These are phyloP conservation scores for Zelonia costaricensis DNA, from an alignment of 208 protist species.

Conservation along the genomic window DNA sequence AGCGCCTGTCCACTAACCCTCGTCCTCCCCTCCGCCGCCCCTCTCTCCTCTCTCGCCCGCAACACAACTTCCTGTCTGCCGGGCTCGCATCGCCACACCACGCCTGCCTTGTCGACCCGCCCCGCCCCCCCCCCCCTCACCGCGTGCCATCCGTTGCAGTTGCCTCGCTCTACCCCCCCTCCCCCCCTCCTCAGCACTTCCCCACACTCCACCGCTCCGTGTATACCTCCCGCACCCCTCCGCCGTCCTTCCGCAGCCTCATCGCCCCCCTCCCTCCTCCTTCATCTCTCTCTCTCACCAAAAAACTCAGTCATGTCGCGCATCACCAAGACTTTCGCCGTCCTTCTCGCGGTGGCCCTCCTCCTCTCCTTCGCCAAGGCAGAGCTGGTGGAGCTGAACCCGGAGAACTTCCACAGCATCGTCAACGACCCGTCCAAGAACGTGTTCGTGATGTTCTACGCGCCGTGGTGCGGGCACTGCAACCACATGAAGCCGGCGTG, in stretches of 20 bases:
- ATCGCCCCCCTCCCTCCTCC: neutral
- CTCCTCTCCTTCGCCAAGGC: slow-evolving; percentile 27
- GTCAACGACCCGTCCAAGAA: slow-evolving; percentile 88
- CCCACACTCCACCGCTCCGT: neutral
- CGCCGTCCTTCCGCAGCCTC: too few species aligned
- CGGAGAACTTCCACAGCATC: slow-evolving; percentile 73
- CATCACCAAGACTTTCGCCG: slow-evolving; percentile 7
- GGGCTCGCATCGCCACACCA: too few species aligned
- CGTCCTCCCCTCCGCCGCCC: too few species aligned
- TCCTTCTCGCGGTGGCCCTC: slow-evolving; percentile 27
- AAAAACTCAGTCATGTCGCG: slow-evolving; percentile 14
- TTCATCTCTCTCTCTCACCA: neutral
- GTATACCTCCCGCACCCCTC: too few species aligned
- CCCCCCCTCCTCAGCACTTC: neutral
- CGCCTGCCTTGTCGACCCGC: too few species aligned
- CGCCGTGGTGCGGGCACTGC: slow-evolving; percentile 98
- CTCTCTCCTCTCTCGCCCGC: too few species aligned
- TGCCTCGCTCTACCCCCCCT: too few species aligned
- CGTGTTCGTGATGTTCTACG: slow-evolving; percentile 97
- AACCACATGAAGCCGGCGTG: slow-evolving; percentile 90
- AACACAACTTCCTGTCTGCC: too few species aligned
- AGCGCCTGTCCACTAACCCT: too few species aligned
- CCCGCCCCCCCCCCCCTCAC: too few species aligned
- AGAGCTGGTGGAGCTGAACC: slow-evolving; percentile 68
- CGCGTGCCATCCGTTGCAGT: too few species aligned